Evolutionary conservation across 1,284 basidiomycete species (phyloP), one percentile per base, ranked within the genome.

Genomic region (Coniferiporia weirii): DNA sequence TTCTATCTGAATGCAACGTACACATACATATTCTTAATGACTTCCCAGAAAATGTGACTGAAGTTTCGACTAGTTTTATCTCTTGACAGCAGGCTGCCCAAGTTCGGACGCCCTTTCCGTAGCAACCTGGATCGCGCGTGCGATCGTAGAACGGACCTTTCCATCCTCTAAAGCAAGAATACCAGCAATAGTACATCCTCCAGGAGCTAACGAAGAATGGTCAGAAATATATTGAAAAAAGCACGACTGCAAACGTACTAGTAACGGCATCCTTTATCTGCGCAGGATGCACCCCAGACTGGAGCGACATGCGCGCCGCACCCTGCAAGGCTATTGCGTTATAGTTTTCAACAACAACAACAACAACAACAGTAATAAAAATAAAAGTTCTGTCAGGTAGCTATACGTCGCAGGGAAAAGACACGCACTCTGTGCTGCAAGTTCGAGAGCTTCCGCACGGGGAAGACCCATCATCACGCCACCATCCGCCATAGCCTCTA

Each of bases 401-500:
- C 8, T 7, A 40, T 40, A 40, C 15, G 15, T 40, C 15, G 15
- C 15, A 9, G 2, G 46, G 46, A 52, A 54, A 17, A 22, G n/a
- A 32, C 27, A 74, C 86, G 69, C 72, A 96, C 95, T 95, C 75
- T 99, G 97, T 52, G 96, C 89, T 49, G 97, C 96, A 55, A 99
- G 76, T 71, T 99, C 97, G 43, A 98, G 73, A 4, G 97, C 95
- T 72, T 98, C 96, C 0, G 87, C 82, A 62, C 97, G 80, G 2
- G 97, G 97, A 50, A 99, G 77, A 32, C 97, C 97, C 97, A 99
- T 99, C 97, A 99, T 99, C 47, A 99, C 97, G 35, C 94, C 97
- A 36, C 97, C 97, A 73, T 99, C 97, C 1, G 94, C 90, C 95
- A 99, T 98, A 0, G 97, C 96, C 73, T 99, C 97, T 61, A 99